Conservation (phyloP, 352 stramenopile genomes). For the Thalassiosira mediterranea region DNA sequence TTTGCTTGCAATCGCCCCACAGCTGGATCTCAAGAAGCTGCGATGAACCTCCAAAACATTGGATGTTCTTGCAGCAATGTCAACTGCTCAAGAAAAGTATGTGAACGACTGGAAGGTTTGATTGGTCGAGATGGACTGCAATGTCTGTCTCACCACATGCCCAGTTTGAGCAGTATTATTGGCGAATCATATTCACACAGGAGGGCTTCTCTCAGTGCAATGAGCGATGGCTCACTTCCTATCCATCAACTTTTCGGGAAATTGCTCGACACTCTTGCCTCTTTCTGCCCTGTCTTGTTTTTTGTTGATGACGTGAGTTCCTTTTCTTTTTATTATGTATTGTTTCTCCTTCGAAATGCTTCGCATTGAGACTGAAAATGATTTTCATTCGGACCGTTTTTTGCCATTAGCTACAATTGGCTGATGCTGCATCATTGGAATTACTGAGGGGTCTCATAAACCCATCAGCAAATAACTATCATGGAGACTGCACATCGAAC, state of each 20-base stretch:
- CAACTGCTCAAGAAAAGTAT: conserved; percentile 14
- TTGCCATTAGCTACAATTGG: conserved; percentile 25
- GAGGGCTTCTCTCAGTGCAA: not conserved
- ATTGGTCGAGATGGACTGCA: conserved; percentile 16
- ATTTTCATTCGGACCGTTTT: conserved; percentile 2
- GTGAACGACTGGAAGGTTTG: conserved; percentile 3
- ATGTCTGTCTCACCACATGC: conserved; percentile 19
- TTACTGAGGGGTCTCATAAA: conserved; percentile 15
- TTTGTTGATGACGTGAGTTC: conserved; percentile 44
- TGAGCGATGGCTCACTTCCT: not conserved
- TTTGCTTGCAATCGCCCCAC: too few relatives aligned
- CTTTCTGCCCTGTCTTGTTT: conserved; percentile 18
- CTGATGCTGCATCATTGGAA: conserved; percentile 12
- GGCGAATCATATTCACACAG: conserved; percentile 9
- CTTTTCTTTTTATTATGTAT: conserved; percentile 3
- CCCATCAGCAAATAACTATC: not conserved
- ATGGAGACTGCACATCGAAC: not conserved
- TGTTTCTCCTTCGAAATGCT: conserved; percentile 4
- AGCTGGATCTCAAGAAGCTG: not conserved
- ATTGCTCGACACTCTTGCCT: conserved; percentile 25
- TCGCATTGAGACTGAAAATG: not conserved
- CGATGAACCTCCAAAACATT: not conserved
- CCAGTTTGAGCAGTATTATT: conserved; percentile 18
- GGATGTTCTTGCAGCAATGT: conserved; percentile 14
- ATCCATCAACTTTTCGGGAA: conserved; percentile 12